Conservation (phyloP, 148 eudicot genomes). For the Oxyria digyna region DNA sequence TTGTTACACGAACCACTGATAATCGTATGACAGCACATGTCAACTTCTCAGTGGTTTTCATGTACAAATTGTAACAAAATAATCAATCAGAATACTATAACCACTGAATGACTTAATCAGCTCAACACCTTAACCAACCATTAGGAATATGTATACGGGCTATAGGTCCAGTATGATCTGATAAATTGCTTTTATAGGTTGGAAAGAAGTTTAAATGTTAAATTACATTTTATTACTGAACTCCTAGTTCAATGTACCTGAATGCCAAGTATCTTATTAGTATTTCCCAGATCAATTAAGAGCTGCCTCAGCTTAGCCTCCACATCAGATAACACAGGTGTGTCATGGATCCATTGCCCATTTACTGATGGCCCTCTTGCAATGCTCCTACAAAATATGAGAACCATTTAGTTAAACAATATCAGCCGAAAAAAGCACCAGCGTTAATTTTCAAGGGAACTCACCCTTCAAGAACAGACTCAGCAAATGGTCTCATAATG, state of each 20-base stretch:
- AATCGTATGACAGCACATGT: background rate
- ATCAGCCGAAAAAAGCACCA: background rate
- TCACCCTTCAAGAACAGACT: slow-evolving; percentile 84
- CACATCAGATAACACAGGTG: slow-evolving; percentile 70
- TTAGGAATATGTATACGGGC: background rate
- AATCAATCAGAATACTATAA: background rate
- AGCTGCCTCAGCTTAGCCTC: slow-evolving; percentile 75
- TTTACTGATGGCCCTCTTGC: slow-evolving; percentile 50
- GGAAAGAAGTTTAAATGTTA: background rate
- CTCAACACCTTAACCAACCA: background rate
- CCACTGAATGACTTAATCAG: background rate
- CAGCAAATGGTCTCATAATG: slow-evolving; percentile 99
- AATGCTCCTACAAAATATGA: slow-evolving; percentile 46
- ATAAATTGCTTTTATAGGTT: background rate
- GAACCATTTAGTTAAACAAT: slow-evolving; percentile 15
- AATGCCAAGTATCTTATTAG: slow-evolving; percentile 83
- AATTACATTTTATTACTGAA: background rate
- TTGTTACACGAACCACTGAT: background rate
- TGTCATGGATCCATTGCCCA: slow-evolving; percentile 63
- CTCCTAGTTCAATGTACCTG: slow-evolving; percentile 38
- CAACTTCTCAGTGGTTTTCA: background rate
- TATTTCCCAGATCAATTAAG: slow-evolving; percentile 64
- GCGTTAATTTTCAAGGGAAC: slow-evolving; percentile 15
- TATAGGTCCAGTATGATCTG: background rate
- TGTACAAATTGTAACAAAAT: background rate